Evolutionary conservation across 768 basidiomycete genomes (phyloP).

Genomic region (Mrakia hoshinonis): DNA sequence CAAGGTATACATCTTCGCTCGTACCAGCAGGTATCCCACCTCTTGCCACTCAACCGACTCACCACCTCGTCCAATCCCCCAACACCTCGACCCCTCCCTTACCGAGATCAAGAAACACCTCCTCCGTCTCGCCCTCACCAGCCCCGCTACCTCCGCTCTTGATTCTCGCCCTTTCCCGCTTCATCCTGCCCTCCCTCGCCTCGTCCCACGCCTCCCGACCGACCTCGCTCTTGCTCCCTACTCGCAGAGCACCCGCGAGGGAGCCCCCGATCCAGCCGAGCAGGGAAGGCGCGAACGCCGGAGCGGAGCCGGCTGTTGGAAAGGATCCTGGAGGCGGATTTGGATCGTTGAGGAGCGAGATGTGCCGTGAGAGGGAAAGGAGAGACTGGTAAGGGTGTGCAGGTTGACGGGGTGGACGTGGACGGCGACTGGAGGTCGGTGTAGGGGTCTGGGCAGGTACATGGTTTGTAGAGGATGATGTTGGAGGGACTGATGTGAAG

Average conservation of each 20-base stretch:
- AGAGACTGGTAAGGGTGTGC: conserved; percentile 56
- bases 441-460: background rate
- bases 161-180: conserved; percentile 9
- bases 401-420: conserved; percentile 20
- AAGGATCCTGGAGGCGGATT: conserved; percentile 42
- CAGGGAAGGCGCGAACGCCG: conserved; percentile 70
- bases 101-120: conserved; percentile 18
- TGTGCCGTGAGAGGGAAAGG: conserved; percentile 58
- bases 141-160: conserved; percentile 16
- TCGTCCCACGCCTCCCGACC: conserved; percentile 47
- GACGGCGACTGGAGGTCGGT: background rate
- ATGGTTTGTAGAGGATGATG: background rate
- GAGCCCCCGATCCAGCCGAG: conserved; percentile 92
- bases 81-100: conserved; percentile 22
- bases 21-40: too few species aligned
- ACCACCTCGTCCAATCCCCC: conserved; percentile 25
- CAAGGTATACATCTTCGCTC: too few species aligned
- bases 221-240: conserved; percentile 12
- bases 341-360: conserved; percentile 82
- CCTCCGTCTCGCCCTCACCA: conserved; percentile 32
- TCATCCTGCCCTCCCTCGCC: conserved; percentile 43
- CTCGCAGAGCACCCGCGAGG: conserved; percentile 64
- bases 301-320: conserved; percentile 57
- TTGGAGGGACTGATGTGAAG: conserved; percentile 29
- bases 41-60: background rate